These are phyloP conservation scores for Microsporum canis DNA, from an alignment of 2,329 filamentous ascomycete genomes.

Conservation along the genomic window DNA sequence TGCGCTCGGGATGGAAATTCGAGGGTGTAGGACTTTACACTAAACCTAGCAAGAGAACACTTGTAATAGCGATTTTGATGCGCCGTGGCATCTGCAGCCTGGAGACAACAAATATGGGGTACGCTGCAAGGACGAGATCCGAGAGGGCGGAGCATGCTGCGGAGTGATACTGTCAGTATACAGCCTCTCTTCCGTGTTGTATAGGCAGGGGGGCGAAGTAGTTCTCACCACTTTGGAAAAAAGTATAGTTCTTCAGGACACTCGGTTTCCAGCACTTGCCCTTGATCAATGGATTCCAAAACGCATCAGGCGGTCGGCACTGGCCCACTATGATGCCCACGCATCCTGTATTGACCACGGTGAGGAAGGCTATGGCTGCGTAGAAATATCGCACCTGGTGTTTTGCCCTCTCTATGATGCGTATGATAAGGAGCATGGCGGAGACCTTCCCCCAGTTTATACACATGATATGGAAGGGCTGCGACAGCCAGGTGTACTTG, in stretches of 20 bases:
- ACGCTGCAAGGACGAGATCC: slow-evolving; percentile 11
- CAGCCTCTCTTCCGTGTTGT: not conserved
- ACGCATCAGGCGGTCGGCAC: slow-evolving; percentile 6
- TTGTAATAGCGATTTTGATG: slow-evolving; percentile 8
- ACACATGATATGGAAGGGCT: slow-evolving; percentile 10
- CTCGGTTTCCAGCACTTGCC: slow-evolving; percentile 9
- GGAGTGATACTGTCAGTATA: not conserved
- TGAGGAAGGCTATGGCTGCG: slow-evolving; percentile 9
- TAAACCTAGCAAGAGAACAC: slow-evolving; percentile 8
- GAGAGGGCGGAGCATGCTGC: slow-evolving; percentile 11
- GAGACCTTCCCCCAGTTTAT: slow-evolving; percentile 14
- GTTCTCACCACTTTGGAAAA: slow-evolving; percentile 9
- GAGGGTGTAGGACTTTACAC: slow-evolving; percentile 2
- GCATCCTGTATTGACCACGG: slow-evolving; percentile 7
- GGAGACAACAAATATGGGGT: slow-evolving; percentile 12
- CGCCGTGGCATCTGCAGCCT: slow-evolving; percentile 6
- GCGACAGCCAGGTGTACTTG: slow-evolving; percentile 12
- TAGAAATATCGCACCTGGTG: slow-evolving; percentile 6
- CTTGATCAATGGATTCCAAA: slow-evolving; percentile 7
- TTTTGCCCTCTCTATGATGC: slow-evolving; percentile 9
- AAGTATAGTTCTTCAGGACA: slow-evolving; percentile 8
- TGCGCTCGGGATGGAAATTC: not conserved
- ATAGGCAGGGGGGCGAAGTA: not conserved
- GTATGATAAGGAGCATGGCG: slow-evolving; percentile 10
- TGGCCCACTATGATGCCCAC: slow-evolving; percentile 8